Evolutionary conservation across 2,329 filamentous ascomycete genomes (phyloP), one percentile per base, ranked within the genome.

Genomic region (Talaromyces albobiverticillius): DNA sequence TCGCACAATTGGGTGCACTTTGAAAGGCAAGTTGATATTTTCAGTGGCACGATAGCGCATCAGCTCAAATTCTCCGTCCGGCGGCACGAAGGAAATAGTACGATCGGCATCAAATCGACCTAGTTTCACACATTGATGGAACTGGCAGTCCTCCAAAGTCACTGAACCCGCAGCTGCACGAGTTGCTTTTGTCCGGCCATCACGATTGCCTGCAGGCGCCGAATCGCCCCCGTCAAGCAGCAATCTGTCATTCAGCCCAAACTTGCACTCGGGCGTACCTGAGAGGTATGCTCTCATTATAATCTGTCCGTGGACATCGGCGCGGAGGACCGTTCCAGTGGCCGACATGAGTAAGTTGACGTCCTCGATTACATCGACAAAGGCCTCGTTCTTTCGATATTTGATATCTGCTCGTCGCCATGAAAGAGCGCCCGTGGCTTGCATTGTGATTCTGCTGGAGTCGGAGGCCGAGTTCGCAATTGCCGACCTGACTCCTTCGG

Each of bases 291-390:
- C 94, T 64, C 94, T 90, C 94, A 99, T 99, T 65, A 99, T 84
- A 66, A 99, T 99, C 70, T 97, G 92, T 49, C 94, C 94, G 49
- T 90, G 96, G 51, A 99, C 94, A 67, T 99, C 94, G 59, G 94
- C 94, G 60, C 94, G 89, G 11, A 99, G 82, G 25, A 99, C 91
- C 20, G 92, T 93, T 26, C 94, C 94, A 0, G 91, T 94, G 5
- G 94, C 94, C n/a, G 93, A 97, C 89, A 99, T 96, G 67, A 99
- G 86, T 56, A 99, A 82, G 73, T 99, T 99, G 66, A 99, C 93
- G 68, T 99, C 94, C 74, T 99, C 94, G 67, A 99, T 99, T 16
- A 99, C 94, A 73, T 99, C 94, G 62, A 99, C 94, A 67, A 99
- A 99, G 29, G 94, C 94, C 74, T 99, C 94, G 76, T 99, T 99